These are phyloP conservation scores for Immersiporthe knoxdaviesiana DNA, from an alignment of 2,329 filamentous ascomycete species.

Conservation along the genomic window DNA sequence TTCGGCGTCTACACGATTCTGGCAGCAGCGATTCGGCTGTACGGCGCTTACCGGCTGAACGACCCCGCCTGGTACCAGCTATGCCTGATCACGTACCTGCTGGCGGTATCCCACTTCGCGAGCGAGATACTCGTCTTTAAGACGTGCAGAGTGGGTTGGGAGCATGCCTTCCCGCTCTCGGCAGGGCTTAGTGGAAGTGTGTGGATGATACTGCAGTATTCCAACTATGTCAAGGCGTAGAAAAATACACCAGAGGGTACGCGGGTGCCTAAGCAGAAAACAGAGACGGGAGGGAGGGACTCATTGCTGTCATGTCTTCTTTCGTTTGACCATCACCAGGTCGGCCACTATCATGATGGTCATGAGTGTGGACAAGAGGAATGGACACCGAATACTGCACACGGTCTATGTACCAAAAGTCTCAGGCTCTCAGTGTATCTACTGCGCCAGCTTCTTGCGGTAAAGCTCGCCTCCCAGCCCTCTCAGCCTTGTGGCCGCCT, in stretches of 20 bases:
- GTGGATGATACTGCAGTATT: slow-evolving; percentile 71
- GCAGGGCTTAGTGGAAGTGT: slow-evolving; percentile 50
- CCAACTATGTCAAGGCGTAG: slow-evolving; percentile 61
- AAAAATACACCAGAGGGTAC: neutral
- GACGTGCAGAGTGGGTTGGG: slow-evolving; percentile 67
- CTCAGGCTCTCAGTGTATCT: neutral
- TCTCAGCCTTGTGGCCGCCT: slow-evolving; percentile 79
- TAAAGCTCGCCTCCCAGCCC: slow-evolving; percentile 83
- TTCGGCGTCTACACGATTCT: slow-evolving; percentile 90
- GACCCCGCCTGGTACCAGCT: slow-evolving; percentile 77
- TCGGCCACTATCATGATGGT: slow-evolving; percentile 9
- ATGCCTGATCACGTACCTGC: slow-evolving; percentile 77
- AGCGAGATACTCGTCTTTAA: slow-evolving; percentile 82
- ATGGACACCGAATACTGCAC: neutral
- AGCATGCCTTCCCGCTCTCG: slow-evolving; percentile 59
- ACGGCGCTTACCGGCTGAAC: slow-evolving; percentile 81
- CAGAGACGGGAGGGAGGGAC: neutral
- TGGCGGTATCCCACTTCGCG: slow-evolving; percentile 78
- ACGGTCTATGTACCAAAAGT: neutral
- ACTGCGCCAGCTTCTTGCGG: slow-evolving; percentile 60
- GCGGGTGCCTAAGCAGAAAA: neutral
- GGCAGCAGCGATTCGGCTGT: slow-evolving; percentile 75
- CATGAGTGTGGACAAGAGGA: neutral
- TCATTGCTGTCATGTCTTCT: neutral
- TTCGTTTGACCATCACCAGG: neutral